Evolutionary conservation across 768 basidiomycete species (phyloP).

Genomic region (Macrolepiota dolichaula): DNA sequence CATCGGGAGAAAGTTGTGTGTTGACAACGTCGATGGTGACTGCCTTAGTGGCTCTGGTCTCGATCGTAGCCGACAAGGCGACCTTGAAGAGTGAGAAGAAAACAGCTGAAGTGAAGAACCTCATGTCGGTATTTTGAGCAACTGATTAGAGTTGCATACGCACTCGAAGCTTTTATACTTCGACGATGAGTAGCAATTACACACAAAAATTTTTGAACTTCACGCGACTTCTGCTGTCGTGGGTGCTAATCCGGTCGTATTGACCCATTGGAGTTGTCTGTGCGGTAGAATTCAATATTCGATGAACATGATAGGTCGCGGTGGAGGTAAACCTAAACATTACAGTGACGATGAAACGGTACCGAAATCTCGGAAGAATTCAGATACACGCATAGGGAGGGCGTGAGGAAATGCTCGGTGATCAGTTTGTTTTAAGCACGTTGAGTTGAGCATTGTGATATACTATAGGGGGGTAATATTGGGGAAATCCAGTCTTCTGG

Average conservation of each 20-base stretch:
- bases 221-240: background rate
- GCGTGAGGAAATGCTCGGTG: background rate
- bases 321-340: no score
- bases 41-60: background rate
- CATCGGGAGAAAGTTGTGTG: conserved; percentile 37
- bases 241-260: background rate
- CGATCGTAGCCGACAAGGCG: background rate
- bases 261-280: background rate
- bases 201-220: background rate
- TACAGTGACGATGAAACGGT: background rate
- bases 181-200: background rate
- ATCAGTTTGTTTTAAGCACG: background rate
- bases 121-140: background rate
- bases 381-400: background rate
- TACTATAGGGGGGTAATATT: background rate
- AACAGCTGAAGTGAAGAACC: background rate
- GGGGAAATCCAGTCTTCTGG: background rate
- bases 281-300: background rate
- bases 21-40: conserved; percentile 36
- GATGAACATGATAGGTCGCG: background rate
- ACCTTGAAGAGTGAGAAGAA: conserved; percentile 2
- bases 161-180: background rate
- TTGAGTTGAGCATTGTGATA: background rate
- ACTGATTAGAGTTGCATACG: background rate
- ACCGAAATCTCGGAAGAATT: background rate